Evolutionary conservation across 2,329 filamentous ascomycete species (phyloP).

Genomic region (Pestalotiopsis sp.): DNA sequence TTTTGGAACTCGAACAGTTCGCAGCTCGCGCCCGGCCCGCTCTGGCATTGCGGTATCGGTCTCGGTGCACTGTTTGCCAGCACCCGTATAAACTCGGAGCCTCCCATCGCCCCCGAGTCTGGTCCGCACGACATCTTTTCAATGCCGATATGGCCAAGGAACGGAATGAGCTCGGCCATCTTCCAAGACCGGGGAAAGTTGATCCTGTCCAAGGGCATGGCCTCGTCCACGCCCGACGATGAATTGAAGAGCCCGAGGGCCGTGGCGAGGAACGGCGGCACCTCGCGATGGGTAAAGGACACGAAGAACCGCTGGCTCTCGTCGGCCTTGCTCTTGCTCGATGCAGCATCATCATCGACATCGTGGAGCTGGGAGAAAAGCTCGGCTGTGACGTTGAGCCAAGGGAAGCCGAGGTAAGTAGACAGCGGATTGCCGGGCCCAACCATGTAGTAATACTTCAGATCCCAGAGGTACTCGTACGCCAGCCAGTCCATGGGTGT

Average conservation of each 20-base stretch:
- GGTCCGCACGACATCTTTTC: slow-evolving; percentile 67
- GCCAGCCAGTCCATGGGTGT: slow-evolving; percentile 64
- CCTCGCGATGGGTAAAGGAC: slow-evolving; percentile 70
- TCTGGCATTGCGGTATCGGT: slow-evolving; percentile 41
- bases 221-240: slow-evolving; percentile 59
- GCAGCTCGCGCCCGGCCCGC: slow-evolving; percentile 47
- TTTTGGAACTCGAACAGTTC: slow-evolving; percentile 38
- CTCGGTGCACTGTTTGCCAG: slow-evolving; percentile 47
- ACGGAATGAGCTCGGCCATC: slow-evolving; percentile 64
- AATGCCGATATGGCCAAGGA: slow-evolving; percentile 67
- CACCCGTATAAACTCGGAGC: slow-evolving; percentile 45
- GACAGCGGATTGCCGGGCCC: slow-evolving; percentile 64
- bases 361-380: slow-evolving; percentile 36
- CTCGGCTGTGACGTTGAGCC: slow-evolving; percentile 63
- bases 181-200: slow-evolving; percentile 67
- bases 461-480: slow-evolving; percentile 66
- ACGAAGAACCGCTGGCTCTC: slow-evolving; percentile 57
- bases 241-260: slow-evolving; percentile 73
- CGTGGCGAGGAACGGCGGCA: slow-evolving; percentile 67
- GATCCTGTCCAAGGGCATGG: slow-evolving; percentile 64
- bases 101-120: slow-evolving; percentile 38
- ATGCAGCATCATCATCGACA: slow-evolving; percentile 2
- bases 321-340: slow-evolving; percentile 41
- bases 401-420: slow-evolving; percentile 64
- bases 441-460: slow-evolving; percentile 66